Conservation (phyloP, 2,329 filamentous ascomycete genomes). For the Botryotinia narcissicola region DNA sequence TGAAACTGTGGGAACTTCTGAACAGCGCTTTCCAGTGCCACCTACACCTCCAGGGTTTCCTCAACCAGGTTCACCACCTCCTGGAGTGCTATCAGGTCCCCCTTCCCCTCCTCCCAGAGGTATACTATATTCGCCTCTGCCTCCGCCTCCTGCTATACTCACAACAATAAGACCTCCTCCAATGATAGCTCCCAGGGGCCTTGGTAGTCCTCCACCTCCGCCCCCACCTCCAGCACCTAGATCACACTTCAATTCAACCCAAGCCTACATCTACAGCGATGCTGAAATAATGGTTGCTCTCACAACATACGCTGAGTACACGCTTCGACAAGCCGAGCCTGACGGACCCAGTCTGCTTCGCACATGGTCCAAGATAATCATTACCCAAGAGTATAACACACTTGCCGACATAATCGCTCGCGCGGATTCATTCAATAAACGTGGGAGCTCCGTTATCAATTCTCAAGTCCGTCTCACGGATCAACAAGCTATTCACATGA, state of each 20-base stretch:
- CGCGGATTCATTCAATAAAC: slow-evolving; percentile 18
- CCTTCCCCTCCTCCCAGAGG: neutral
- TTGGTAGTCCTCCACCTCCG: neutral
- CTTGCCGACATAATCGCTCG: slow-evolving; percentile 16
- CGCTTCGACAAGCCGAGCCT: slow-evolving; percentile 23
- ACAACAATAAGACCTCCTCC: neutral
- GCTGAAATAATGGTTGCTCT: slow-evolving; percentile 24
- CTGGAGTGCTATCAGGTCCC: neutral
- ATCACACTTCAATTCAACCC: neutral
- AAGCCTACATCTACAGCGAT: slow-evolving; percentile 21
- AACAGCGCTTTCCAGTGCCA: neutral
- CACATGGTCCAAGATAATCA: slow-evolving; percentile 23
- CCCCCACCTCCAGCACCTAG: neutral
- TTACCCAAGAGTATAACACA: slow-evolving; percentile 24
- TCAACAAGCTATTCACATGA: slow-evolving; percentile 29
- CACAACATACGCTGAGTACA: slow-evolving; percentile 30
- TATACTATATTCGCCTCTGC: neutral
- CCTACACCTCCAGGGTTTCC: neutral
- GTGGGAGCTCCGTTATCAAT: slow-evolving; percentile 25
- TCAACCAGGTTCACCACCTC: neutral
- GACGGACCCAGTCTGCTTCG: neutral
- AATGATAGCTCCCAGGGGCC: neutral
- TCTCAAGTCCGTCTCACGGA: slow-evolving; percentile 27
- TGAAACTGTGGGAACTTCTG: neutral
- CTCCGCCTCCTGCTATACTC: neutral